These are phyloP conservation scores for Adansonia madagascariensis DNA, from an alignment of 441 rosid genomes.

Conservation along the genomic window DNA sequence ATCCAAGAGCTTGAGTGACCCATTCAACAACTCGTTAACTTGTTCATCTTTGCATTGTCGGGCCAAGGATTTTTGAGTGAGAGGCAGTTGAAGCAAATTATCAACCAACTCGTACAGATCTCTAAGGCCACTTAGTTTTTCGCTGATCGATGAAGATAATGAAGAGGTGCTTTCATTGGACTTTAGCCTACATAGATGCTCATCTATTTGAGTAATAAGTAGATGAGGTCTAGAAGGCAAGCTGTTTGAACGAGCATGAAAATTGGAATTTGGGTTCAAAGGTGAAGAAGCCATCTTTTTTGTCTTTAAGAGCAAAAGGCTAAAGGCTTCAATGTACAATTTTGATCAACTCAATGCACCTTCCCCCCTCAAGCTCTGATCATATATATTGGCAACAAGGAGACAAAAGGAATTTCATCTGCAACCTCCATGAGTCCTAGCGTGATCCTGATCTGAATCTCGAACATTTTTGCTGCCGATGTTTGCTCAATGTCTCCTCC, in stretches of 20 bases:
- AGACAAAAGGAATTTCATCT: constrained; percentile 34
- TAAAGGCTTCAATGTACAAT: background rate
- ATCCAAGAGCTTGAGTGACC: constrained; percentile 49
- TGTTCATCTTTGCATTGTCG: constrained; percentile 33
- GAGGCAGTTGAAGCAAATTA: constrained; percentile 38
- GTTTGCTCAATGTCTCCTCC: constrained; percentile 23
- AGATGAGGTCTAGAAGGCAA: constrained; percentile 55
- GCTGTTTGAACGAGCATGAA: constrained; percentile 48
- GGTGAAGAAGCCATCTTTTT: constrained; percentile 32
- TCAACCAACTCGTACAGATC: constrained; percentile 46
- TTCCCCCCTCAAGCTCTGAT: background rate
- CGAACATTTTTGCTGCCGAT: constrained; percentile 1
- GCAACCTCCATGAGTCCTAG: constrained; percentile 11
- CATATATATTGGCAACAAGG: background rate
- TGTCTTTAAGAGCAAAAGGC: background rate
- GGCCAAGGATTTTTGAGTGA: constrained; percentile 29
- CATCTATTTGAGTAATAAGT: constrained; percentile 36
- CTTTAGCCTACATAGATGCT: constrained; percentile 40
- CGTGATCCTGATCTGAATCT: constrained; percentile 23
- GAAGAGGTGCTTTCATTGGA: constrained; percentile 37
- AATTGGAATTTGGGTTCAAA: constrained; percentile 21
- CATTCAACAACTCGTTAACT: constrained; percentile 39
- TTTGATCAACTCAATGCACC: constrained; percentile 16
- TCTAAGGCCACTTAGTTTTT: constrained; percentile 32
- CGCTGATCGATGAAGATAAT: constrained; percentile 28